Conservation (phyloP, 108 stramenopile species). For the Skeletonema costatum region DNA sequence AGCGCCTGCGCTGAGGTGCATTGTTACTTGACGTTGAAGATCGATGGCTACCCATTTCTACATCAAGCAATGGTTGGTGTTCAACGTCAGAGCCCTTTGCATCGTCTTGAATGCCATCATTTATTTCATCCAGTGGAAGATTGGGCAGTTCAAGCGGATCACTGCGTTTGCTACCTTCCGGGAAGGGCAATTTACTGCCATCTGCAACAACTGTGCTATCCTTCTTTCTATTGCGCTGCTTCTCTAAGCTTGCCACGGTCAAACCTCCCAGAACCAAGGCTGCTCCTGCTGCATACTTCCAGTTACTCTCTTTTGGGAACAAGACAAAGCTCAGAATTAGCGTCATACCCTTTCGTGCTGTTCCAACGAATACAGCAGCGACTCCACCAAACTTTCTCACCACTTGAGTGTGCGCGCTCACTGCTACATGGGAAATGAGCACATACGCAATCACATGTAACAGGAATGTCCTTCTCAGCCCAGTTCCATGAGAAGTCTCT, state of each 20-base stretch:
- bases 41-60: not conserved
- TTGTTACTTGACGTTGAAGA: not conserved
- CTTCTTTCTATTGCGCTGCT: constrained; percentile 52
- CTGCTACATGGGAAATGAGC: constrained; percentile 91
- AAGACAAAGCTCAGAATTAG: constrained; percentile 81
- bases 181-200: not conserved
- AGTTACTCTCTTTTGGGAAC: constrained; percentile 92
- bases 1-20: not conserved
- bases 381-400: constrained; percentile 95
- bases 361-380: constrained; percentile 90
- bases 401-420: constrained; percentile 89
- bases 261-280: constrained; percentile 91
- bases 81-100: not conserved
- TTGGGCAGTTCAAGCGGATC: not conserved
- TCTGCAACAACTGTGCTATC: not conserved
- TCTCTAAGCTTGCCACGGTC: constrained; percentile 65
- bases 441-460: constrained; percentile 80
- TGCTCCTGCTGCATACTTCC: constrained; percentile 88
- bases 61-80: not conserved
- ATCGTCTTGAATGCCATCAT: not conserved
- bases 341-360: constrained; percentile 94
- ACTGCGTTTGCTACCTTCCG: not conserved
- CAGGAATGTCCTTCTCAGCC: constrained; percentile 26
- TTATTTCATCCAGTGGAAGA: not conserved
- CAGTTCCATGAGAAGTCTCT: constrained; percentile 1